A percentile compares a stretch with the other conserved stretches of the same genome.
Evolutionary conservation across 176 grass and related monocot species (phyloP).

Genomic region (Tuctoria greenei): DNA sequence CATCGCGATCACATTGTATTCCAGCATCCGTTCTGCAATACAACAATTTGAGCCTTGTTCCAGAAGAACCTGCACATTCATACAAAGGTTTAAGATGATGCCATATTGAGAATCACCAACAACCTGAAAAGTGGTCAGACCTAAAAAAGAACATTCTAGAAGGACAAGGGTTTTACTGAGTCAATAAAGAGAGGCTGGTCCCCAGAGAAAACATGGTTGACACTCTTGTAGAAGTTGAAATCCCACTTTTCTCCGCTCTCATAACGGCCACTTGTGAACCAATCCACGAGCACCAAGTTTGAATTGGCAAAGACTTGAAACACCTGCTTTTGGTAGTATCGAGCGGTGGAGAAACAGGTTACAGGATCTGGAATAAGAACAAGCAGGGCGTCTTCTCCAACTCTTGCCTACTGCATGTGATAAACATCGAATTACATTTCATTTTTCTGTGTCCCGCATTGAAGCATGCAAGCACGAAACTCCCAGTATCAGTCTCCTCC

Average conservation of each 20-base stretch:
- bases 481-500: neutral
- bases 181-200: slow-evolving; percentile 83
- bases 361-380: slow-evolving; percentile 85
- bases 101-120: neutral
- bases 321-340: slow-evolving; percentile 75
- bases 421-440: slow-evolving; percentile 1
- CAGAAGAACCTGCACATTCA: slow-evolving; percentile 58
- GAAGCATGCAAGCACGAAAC: neutral
- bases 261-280: slow-evolving; percentile 88
- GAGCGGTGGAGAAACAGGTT: slow-evolving; percentile 74
- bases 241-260: slow-evolving; percentile 82
- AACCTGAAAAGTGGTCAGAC: neutral
- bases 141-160: slow-evolving; percentile 10
- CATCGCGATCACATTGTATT: slow-evolving; percentile 89
- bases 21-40: slow-evolving; percentile 65
- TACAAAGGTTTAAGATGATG: neutral
- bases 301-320: slow-evolving; percentile 63
- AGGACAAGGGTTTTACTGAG: slow-evolving; percentile 46
- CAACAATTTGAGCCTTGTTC: slow-evolving; percentile 51
- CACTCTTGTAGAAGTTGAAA: slow-evolving; percentile 65
- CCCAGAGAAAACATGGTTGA: slow-evolving; percentile 66
- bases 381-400: slow-evolving; percentile 71
- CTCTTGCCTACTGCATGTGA: slow-evolving; percentile 64
- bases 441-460: neutral
- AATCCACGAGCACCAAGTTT: slow-evolving; percentile 84